Percentiles rank a stretch among this genome's conserved stretches.
Conservation (phyloP, 2,329 filamentous ascomycete species). For the Sporothrix luriei region DNA sequence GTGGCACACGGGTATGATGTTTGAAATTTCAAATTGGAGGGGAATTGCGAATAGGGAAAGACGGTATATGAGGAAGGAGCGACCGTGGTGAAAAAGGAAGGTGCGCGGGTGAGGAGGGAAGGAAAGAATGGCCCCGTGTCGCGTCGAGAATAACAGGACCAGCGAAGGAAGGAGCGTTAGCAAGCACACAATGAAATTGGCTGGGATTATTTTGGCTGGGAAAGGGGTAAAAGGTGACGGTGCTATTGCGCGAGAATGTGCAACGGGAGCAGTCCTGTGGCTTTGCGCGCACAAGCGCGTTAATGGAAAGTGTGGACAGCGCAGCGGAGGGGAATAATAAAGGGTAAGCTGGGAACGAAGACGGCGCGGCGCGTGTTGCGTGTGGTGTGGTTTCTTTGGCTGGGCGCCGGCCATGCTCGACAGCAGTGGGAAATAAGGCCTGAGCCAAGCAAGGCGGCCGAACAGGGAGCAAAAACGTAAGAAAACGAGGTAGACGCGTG, state of each 20-base stretch:
- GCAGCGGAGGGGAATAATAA: conserved; percentile 16
- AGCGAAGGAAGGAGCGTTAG: conserved; percentile 32
- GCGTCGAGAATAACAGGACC: conserved; percentile 36
- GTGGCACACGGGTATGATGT: not conserved
- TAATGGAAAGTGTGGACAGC: conserved; percentile 13
- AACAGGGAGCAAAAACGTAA: conserved; percentile 14
- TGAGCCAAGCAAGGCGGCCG: conserved; percentile 19
- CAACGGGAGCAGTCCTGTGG: conserved; percentile 26
- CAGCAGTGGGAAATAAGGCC: conserved; percentile 4
- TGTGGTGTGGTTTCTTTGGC: conserved; percentile 12
- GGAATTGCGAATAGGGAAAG: conserved; percentile 9
- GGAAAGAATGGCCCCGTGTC: conserved; percentile 35
- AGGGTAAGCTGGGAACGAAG: not conserved
- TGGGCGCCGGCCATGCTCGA: not conserved
- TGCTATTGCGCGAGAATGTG: conserved; percentile 20
- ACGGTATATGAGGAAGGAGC: conserved; percentile 21
- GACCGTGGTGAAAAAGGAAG: conserved; percentile 20
- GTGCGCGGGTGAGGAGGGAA: conserved; percentile 21
- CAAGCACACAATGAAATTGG: conserved; percentile 32
- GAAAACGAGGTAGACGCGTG: conserved; percentile 28
- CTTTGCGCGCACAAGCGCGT: conserved; percentile 24
- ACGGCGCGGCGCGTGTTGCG: conserved; percentile 20
- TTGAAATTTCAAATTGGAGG: not conserved
- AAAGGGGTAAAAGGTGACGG: conserved; percentile 13
- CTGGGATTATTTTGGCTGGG: conserved; percentile 20